phyloP scores from a whole-genome alignment of 495 filamentous ascomycete genomes.

The Chaetomidium leptoderma region DNA sequence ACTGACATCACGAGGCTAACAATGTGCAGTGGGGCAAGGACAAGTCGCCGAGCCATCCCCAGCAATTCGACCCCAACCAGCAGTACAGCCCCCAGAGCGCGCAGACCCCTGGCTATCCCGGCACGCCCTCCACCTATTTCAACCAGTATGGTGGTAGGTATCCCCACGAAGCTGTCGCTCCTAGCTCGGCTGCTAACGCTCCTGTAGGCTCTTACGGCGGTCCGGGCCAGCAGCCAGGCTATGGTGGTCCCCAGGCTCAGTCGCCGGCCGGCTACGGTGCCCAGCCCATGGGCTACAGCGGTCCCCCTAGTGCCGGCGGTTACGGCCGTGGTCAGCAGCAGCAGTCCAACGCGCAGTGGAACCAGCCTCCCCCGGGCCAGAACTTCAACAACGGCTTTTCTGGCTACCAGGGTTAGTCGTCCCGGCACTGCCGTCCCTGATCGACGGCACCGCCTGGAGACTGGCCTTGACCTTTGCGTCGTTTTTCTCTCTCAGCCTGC shows the following conservation, averaged over 20 bases:
- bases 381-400: conserved; percentile 58
- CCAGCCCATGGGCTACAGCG: conserved; percentile 55
- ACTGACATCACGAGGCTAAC: conserved; percentile 27
- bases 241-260: conserved; percentile 51
- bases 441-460: neutral
- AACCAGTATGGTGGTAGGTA: conserved; percentile 80
- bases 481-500: conserved; percentile 12
- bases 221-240: conserved; percentile 51
- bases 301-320: conserved; percentile 70
- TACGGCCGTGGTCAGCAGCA: conserved; percentile 81
- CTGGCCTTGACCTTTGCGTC: neutral
- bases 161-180: conserved; percentile 21
- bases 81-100: conserved; percentile 64
- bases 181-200: conserved; percentile 28
- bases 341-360: conserved; percentile 69
- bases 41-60: conserved; percentile 81
- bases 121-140: conserved; percentile 79
- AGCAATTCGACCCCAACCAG: conserved; percentile 73
- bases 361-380: conserved; percentile 54
- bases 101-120: conserved; percentile 56
- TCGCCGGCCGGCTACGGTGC: conserved; percentile 59
- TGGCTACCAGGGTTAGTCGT: conserved; percentile 53
- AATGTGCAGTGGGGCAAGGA: conserved; percentile 89
- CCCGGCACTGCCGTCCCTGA: neutral
- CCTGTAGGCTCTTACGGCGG: conserved; percentile 44